Evolutionary conservation across 768 basidiomycete genomes (phyloP).

Genomic region (Tephrocybe sp.): DNA sequence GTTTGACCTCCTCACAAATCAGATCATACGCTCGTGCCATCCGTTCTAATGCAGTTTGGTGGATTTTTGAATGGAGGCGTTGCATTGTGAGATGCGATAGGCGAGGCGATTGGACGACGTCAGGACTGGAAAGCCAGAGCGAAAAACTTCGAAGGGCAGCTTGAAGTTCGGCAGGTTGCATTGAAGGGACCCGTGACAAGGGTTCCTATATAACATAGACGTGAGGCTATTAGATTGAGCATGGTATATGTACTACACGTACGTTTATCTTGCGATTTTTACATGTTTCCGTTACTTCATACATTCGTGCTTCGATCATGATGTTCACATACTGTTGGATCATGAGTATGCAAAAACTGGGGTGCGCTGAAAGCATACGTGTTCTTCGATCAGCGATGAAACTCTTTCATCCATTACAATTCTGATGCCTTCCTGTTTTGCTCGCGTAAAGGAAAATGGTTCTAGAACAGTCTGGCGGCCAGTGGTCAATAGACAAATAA

Average conservation of each 20-base stretch:
- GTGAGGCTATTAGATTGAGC: too few relatives aligned
- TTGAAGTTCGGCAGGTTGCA: conserved; percentile 64
- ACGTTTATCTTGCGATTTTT: conserved; percentile 40
- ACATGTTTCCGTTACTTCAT: conserved; percentile 44
- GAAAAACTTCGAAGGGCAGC: conserved; percentile 71
- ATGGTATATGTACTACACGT: too few relatives aligned
- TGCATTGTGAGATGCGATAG: conserved; percentile 74
- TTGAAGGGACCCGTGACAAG: conserved; percentile 71
- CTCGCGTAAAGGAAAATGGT: conserved; percentile 64
- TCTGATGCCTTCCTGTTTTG: conserved; percentile 60
- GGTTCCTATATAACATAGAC: too few relatives aligned
- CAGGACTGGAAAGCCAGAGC: conserved; percentile 78
- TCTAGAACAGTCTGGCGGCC: conserved; percentile 60
- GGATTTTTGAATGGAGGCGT: conserved; percentile 65
- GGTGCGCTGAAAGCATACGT: conserved; percentile 70
- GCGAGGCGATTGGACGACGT: conserved; percentile 79
- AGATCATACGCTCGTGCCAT: conserved; percentile 69
- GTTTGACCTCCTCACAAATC: conserved; percentile 77
- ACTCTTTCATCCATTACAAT: conserved; percentile 62
- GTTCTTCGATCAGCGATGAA: conserved; percentile 69
- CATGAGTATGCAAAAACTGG: neutral
- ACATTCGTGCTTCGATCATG: conserved; percentile 54
- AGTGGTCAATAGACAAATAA: neutral
- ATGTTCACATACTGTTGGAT: conserved; percentile 46
- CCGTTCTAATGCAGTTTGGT: conserved; percentile 70